Evolutionary conservation across 345 rosid species (phyloP).

Genomic region (Alliaria petiolata): DNA sequence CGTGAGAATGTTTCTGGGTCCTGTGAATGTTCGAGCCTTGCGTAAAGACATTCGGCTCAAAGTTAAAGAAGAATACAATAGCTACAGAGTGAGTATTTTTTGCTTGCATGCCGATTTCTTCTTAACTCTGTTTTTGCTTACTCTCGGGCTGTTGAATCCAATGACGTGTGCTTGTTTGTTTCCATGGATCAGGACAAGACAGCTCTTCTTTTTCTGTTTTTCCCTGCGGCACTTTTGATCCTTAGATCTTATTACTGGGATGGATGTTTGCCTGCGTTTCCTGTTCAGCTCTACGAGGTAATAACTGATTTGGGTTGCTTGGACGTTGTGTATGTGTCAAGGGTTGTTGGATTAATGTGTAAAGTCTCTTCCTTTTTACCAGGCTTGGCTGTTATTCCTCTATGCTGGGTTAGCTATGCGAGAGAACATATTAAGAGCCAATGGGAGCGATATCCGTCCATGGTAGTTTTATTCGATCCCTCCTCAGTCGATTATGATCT

Average conservation of each 20-base stretch:
- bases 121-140: background rate
- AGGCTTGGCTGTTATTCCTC: constrained; percentile 96
- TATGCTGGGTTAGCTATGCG: constrained; percentile 95
- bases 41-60: constrained; percentile 83
- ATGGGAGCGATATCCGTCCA: constrained; percentile 98
- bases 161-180: background rate
- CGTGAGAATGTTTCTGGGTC: constrained; percentile 83
- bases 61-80: constrained; percentile 97
- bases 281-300: constrained; percentile 96
- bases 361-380: background rate
- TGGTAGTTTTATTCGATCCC: constrained; percentile 46
- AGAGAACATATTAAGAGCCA: constrained; percentile 88
- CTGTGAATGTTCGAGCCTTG: constrained; percentile 86
- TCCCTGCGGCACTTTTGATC: constrained; percentile 69
- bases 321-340: background rate
- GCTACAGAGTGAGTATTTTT: constrained; percentile 58
- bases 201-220: constrained; percentile 87
- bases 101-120: background rate
- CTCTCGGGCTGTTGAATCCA: background rate
- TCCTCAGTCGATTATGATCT: background rate
- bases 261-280: constrained; percentile 92
- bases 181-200: constrained; percentile 77
- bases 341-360: background rate
- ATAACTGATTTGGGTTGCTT: background rate
- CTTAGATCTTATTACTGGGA: constrained; percentile 82